Base-by-base conservation (phyloP, 2,329 filamentous ascomycete species). In the Ceratocystis diversiconidia region DNA sequence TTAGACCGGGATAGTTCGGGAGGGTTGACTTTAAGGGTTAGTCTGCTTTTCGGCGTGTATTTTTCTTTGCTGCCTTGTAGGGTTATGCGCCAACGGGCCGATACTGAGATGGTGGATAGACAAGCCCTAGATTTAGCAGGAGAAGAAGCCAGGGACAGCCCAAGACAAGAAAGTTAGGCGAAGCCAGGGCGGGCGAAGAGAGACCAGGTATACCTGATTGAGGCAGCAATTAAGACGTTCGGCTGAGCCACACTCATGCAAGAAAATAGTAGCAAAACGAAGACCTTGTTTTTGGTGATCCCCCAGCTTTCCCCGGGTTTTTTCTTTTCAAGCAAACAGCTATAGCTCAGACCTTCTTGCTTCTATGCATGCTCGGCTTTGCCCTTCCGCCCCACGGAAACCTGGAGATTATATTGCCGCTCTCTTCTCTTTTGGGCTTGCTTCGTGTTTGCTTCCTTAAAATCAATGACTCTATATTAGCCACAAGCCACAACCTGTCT, bases 261-360 rank as follows among this genome's bases (percentile, higher is more conserved):
- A 25, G 25, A 57, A 28, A 30, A 57, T 2, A 8, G 52, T 15
- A 41, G 36, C 12, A 28, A 30, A 57, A 57, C 32, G 22, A 57
- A 25, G 46, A 8, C 6, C 6, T 41, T 41, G 36, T 50, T 50
- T n/a, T 25, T 57, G 52, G 22, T 25, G 28, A 12, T 22, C 52
- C 52, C 52, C 52, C 52, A 57, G 52, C 28, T 57, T 57, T 57
- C 52, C 52, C 52, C 52, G 52, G 52, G 52, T 57, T 57, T 57
- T 28, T 41, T 41, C 36, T 41, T 41, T 41, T 12, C 36, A 22
- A n/a, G 19, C 52, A 57, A 57, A 41, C 36, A 4, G 52, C 52
- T 57, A 17, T 57, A 30, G 52, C 52, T 32, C 52, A 57, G 52
- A 15, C 52, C 52, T n/a, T 57, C 25, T 30, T 57, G 22, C 36